Evolutionary conservation across 2,329 filamentous ascomycete species (phyloP).

Genomic region (Ascochyta rabiei): DNA sequence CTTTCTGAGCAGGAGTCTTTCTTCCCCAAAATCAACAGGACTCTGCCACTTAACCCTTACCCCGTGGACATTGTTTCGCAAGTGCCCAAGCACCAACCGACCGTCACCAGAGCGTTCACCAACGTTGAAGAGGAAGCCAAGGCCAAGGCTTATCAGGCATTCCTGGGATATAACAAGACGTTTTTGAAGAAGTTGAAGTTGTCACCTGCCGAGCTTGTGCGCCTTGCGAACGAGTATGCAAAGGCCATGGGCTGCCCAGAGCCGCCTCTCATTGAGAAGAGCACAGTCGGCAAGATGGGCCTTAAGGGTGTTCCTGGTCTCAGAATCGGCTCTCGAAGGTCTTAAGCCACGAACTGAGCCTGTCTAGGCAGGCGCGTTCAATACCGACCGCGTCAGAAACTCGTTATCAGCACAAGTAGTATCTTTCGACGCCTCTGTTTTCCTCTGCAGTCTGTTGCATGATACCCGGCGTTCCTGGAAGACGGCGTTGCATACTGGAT

Average conservation of each 20-base stretch:
- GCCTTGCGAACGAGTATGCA: slow-evolving; percentile 53
- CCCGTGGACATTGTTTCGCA: slow-evolving; percentile 50
- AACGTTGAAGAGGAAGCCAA: slow-evolving; percentile 51
- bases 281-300: slow-evolving; percentile 56
- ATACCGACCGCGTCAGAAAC: not conserved
- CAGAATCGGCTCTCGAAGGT: slow-evolving; percentile 35
- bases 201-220: slow-evolving; percentile 48
- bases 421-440: not conserved
- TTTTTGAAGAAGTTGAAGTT: slow-evolving; percentile 53
- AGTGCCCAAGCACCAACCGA: slow-evolving; percentile 39
- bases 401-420: not conserved
- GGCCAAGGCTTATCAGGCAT: slow-evolving; percentile 54
- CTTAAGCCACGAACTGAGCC: slow-evolving; percentile 7
- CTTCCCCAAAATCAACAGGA: slow-evolving; percentile 57
- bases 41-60: slow-evolving; percentile 59
- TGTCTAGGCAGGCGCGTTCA: slow-evolving; percentile 10
- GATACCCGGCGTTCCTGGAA: slow-evolving; percentile 14
- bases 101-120: slow-evolving; percentile 43
- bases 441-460: slow-evolving; percentile 15
- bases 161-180: slow-evolving; percentile 55
- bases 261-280: slow-evolving; percentile 54
- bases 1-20: slow-evolving; percentile 60
- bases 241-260: slow-evolving; percentile 53
- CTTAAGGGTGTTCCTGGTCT: slow-evolving; percentile 54
- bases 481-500: slow-evolving; percentile 1